Evolutionary conservation across 768 basidiomycete genomes (phyloP).

Genomic region (Daedaleopsis nitida): DNA sequence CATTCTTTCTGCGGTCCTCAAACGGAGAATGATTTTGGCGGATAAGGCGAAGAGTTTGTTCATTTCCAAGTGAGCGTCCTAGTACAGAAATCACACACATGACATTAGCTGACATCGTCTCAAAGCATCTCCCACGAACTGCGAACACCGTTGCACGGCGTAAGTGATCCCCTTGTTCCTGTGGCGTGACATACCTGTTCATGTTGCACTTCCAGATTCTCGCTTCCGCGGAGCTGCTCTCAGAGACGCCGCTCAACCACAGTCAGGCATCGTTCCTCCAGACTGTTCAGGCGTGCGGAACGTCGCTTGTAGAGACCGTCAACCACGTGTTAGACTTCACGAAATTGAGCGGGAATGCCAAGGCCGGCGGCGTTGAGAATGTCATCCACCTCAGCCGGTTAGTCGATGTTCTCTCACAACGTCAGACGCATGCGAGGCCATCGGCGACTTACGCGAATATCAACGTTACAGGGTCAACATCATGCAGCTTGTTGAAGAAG

Average conservation of each 20-base stretch:
- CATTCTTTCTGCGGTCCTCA: constrained; percentile 89
- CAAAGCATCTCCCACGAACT: constrained; percentile 86
- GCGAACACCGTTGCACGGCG: constrained; percentile 90
- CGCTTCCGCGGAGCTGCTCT: constrained; percentile 88
- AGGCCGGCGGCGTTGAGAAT: constrained; percentile 76
- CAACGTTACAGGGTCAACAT: constrained; percentile 57
- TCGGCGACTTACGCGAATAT: not conserved
- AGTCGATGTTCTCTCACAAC: constrained; percentile 25
- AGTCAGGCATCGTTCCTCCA: constrained; percentile 86
- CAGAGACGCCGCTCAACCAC: constrained; percentile 79
- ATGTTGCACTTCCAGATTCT: constrained; percentile 57
- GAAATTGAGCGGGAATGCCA: constrained; percentile 86
- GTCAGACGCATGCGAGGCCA: not conserved
- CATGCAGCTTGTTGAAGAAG: constrained; percentile 83
- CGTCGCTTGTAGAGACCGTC: constrained; percentile 94
- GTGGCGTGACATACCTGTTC: not conserved
- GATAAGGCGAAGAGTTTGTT: constrained; percentile 93
- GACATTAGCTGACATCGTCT: not conserved
- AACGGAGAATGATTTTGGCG: constrained; percentile 89
- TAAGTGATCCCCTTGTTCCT: constrained; percentile 34
- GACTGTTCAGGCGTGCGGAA: constrained; percentile 93
- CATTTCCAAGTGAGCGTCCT: constrained; percentile 74
- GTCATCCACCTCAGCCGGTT: constrained; percentile 70
- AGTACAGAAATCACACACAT: not conserved
- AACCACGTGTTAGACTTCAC: constrained; percentile 97